Percentiles rank a stretch among this genome's conserved stretches.
These are phyloP conservation scores for Fusarium sterilihyphosum DNA, from an alignment of 2,329 filamentous ascomycete genomes.

Conservation along the genomic window DNA sequence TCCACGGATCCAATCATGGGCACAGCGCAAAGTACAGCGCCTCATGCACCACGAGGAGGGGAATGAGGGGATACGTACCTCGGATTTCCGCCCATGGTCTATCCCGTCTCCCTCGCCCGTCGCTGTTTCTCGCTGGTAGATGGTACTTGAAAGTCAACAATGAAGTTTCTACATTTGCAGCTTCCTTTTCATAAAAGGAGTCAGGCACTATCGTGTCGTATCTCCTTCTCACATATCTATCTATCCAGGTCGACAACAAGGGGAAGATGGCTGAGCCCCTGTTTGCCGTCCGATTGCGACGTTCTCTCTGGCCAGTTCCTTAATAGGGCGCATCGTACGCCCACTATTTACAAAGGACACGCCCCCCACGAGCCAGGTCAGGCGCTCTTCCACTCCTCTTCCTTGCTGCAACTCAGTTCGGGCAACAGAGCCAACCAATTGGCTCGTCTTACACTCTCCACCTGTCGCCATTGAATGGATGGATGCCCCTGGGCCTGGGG, in stretches of 20 bases:
- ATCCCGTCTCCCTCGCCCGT: slow-evolving; percentile 7
- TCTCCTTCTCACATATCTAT: slow-evolving; percentile 8
- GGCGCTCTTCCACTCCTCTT: slow-evolving; percentile 25
- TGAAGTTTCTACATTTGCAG: neutral
- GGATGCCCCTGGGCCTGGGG: slow-evolving; percentile 21
- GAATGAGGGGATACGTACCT: slow-evolving; percentile 29
- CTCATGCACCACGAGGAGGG: slow-evolving; percentile 34
- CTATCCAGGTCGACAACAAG: slow-evolving; percentile 16
- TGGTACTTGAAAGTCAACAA: neutral
- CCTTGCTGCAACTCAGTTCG: slow-evolving; percentile 40
- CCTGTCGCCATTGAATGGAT: slow-evolving; percentile 38
- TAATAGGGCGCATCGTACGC: slow-evolving; percentile 28
- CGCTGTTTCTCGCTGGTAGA: neutral
- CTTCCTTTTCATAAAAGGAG: neutral
- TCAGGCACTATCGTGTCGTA: slow-evolving; percentile 5
- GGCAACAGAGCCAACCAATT: slow-evolving; percentile 38
- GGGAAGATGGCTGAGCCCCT: slow-evolving; percentile 34
- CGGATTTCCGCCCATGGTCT: neutral
- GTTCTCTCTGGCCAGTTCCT: slow-evolving; percentile 36
- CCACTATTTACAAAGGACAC: slow-evolving; percentile 4
- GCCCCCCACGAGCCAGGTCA: slow-evolving; percentile 14
- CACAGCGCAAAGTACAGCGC: slow-evolving; percentile 28
- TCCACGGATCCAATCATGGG: slow-evolving; percentile 31
- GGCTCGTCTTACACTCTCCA: slow-evolving; percentile 28
- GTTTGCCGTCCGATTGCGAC: slow-evolving; percentile 39